Evolutionary conservation across 805 yeast species (phyloP), one percentile per base, ranked within the genome.

Genomic region (Cyberlindnera suaveolens): DNA sequence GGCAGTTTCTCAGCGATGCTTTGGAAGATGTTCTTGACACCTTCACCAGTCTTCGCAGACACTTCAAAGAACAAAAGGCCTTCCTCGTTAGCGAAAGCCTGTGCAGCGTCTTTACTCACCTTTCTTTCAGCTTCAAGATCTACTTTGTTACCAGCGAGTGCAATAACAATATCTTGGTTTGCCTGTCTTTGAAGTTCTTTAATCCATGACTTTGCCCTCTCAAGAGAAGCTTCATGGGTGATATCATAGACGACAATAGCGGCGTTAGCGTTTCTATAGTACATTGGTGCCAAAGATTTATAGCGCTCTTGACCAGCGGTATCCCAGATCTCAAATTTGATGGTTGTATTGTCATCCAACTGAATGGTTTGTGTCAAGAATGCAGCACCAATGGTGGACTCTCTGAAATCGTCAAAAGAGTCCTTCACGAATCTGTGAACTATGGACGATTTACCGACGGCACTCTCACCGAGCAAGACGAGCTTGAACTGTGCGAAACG

Each of bases 301-400:
- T 84, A 85, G 43, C 95, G 65, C 55, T 85, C 93, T 60, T 85
- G 93, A 6, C 95, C 93, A 0, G 91, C 90, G 2, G 91, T 84
- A 58, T 85, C 95, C 95, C 93, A 85, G 41, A 85, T 82, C 57
- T 85, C 93, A 51, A 82, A 76, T 59, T 83, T 82, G 35, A 84
- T 74, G 1, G 79, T 77, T 14, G 77, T 73, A 29, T 58, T 52
- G 31, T 68, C 76, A 42, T 75, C 76, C n/a, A 78, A 57, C 16
- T 75, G 72, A 37, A 83, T 75, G 3, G 80, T 70, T 57, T 82
- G 89, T 1, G 91, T 82, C 41, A 82, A 67, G 60, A 84, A 85
- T 2, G 93, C 95, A 1, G 95, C 95, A 1, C 95, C 93, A 43
- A 85, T 85, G 1, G 95, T 85, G 19, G 90, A 83, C 62, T 84